Percentiles rank a stretch among this genome's conserved stretches.
Conservation (phyloP, 768 basidiomycete species). For the Podaxis pistillaris region DNA sequence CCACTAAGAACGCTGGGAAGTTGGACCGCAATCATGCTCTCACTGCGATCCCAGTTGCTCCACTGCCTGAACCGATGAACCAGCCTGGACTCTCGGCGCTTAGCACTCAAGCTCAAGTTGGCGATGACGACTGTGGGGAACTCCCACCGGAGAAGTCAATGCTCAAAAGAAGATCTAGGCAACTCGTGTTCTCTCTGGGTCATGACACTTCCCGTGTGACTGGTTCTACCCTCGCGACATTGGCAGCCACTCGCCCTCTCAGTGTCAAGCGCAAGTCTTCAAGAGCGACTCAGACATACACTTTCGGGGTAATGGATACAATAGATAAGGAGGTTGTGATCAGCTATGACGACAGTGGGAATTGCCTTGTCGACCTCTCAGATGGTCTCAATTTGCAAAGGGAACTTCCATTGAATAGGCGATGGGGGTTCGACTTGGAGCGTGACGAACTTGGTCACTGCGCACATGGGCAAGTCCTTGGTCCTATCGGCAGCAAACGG, state of each 20-base stretch:
- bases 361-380: slow-evolving; percentile 5
- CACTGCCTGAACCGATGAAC: not conserved
- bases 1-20: slow-evolving; percentile 14
- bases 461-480: not conserved
- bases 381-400: slow-evolving; percentile 3
- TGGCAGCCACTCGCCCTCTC: slow-evolving; percentile 34
- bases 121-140: not conserved
- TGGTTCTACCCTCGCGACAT: not conserved
- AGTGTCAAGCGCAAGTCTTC: slow-evolving; percentile 39
- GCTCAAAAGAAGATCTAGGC: not conserved
- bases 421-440: not conserved
- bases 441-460: slow-evolving; percentile 4
- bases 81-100: not conserved
- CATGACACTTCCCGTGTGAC: not conserved
- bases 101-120: not conserved
- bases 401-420: slow-evolving; percentile 1
- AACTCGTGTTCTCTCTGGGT: slow-evolving; percentile 12
- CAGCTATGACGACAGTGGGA: not conserved
- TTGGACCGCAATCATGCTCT: slow-evolving; percentile 20
- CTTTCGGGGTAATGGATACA: slow-evolving; percentile 18
- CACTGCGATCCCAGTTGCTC: slow-evolving; percentile 40
- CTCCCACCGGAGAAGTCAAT: not conserved
- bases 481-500: slow-evolving; percentile 1
- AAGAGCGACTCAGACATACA: slow-evolving; percentile 17
- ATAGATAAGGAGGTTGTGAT: slow-evolving; percentile 60